These are phyloP conservation scores for Calonectria naviculata DNA, from an alignment of 2,329 filamentous ascomycete species.

Conservation along the genomic window DNA sequence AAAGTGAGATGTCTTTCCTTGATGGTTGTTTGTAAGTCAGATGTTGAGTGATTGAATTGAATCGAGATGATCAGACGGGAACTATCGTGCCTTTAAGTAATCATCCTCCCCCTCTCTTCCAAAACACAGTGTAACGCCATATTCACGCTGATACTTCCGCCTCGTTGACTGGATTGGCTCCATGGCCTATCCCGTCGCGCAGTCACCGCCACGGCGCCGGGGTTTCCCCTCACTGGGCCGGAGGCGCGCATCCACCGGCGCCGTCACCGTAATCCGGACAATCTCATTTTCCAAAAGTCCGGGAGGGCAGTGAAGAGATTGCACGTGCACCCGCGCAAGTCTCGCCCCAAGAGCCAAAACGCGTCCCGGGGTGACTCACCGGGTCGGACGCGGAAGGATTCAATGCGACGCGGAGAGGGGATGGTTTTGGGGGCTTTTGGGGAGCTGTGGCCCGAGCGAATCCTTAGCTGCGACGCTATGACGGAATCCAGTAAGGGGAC, in stretches of 20 bases:
- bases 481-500: background rate
- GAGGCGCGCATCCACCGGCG: background rate
- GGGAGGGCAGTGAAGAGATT: background rate
- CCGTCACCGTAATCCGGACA: background rate
- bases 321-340: constrained; percentile 18
- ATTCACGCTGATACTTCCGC: constrained; percentile 26
- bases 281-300: constrained; percentile 4
- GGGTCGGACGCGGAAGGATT: background rate
- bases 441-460: background rate
- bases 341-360: background rate
- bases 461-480: background rate
- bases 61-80: background rate
- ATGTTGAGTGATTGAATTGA: background rate
- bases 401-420: background rate
- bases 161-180: background rate
- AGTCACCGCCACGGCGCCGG: constrained; percentile 12
- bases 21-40: background rate
- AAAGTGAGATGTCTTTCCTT: background rate
- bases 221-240: constrained; percentile 14
- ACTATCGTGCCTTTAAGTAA: constrained; percentile 18
- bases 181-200: constrained; percentile 6
- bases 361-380: background rate
- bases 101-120: background rate
- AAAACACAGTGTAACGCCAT: background rate
- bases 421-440: background rate